phyloP scores from a whole-genome alignment of 148 eudicot species.

The Arctostaphylos glauca region DNA sequence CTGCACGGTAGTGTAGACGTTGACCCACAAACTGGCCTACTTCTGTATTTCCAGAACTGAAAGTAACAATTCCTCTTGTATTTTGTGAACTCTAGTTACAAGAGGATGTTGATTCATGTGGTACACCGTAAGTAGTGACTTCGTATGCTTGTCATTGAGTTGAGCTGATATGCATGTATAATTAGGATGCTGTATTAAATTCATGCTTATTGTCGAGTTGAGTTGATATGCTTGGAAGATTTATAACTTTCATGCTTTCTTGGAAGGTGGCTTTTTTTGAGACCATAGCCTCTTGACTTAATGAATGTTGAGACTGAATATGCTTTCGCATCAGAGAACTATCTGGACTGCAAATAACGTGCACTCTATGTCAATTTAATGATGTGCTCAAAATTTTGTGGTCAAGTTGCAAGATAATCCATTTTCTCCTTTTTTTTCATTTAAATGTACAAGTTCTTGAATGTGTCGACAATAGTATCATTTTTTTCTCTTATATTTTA shows the following conservation, averaged over 20 bases:
- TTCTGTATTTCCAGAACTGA: too few species aligned
- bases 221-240: neutral
- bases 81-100: neutral
- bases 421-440: neutral
- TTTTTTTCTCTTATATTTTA: neutral
- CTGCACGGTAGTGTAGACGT: too few species aligned
- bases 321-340: too few species aligned
- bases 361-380: neutral
- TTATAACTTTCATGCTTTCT: neutral
- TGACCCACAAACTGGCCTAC: too few species aligned
- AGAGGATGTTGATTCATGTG: neutral
- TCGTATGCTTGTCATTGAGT: neutral
- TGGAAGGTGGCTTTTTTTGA: neutral
- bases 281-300: neutral
- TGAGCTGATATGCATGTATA: neutral
- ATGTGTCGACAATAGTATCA: neutral
- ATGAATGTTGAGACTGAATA: too few species aligned
- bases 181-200: neutral
- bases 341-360: too few species aligned
- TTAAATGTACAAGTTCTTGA: neutral
- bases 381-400: neutral
- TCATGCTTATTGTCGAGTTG: neutral
- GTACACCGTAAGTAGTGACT: neutral
- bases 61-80: neutral
- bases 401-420: neutral